Base-by-base conservation (phyloP, 2,329 filamentous ascomycete species). In the Fusarium sp. region DNA sequence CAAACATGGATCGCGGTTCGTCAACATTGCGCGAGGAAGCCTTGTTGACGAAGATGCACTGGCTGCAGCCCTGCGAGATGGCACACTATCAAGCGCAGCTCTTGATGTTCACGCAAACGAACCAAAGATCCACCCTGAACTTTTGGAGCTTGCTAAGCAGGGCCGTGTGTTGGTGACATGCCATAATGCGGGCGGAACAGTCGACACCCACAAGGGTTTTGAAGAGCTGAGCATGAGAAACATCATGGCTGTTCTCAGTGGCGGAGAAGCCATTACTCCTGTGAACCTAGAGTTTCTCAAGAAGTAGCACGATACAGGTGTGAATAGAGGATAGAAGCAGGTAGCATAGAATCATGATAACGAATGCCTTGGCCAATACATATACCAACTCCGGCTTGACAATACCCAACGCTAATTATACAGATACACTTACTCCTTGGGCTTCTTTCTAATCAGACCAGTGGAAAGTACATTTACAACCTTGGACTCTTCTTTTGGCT, bases 181-280 rank as follows among this genome's bases (percentile, higher is more conserved):
- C 59, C 91, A 93, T 78, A 92, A 92, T 73, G 91, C 90, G 3
- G 91, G 91, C 0, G 90, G 90, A 8, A 92, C 90, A 41, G 85
- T 92, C 20, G 90, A 92, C 79, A 91, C 90, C 69, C 89, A 91
- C 75, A 79, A 87, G n/a, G 90, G 89, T 8, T 92, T 93, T 73
- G 91, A 93, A 83, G 86, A 89, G 79, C 77, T 92, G 79, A 89
- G 88, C 39, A 92, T 93, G 87, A 84, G 89, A 76, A 93, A 93
- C 78, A 86, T 93, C 56, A 83, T 91, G 81, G 87, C 87, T 1
- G 90, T 91, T 63, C 78, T 92, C 62, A 80, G 80, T 6, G 87
- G 87, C 0, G 82, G 83, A 6, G 81, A 86, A 66, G 81, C 89
- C 6, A 80, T 91, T 30, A 90, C 91, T 59, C 88, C 91, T 1